These are phyloP conservation scores for Fusarium robinianum DNA, from an alignment of 2,329 filamentous ascomycete species.

Conservation along the genomic window DNA sequence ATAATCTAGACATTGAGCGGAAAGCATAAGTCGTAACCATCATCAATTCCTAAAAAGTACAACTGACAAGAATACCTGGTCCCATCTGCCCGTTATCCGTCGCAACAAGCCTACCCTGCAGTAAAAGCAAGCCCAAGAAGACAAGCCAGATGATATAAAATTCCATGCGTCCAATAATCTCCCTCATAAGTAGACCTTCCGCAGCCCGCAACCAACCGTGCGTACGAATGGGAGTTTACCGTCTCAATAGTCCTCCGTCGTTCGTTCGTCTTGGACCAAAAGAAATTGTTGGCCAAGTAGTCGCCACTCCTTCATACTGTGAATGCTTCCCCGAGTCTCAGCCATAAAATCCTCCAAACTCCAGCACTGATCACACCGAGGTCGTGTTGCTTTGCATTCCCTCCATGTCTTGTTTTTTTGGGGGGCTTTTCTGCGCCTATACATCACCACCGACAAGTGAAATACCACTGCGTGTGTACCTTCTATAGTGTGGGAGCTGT, in stretches of 20 bases:
- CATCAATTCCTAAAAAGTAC: constrained; percentile 21
- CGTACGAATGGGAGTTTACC: too few relatives aligned
- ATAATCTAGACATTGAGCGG: too few relatives aligned
- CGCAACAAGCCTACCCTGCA: not conserved
- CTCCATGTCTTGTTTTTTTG: not conserved
- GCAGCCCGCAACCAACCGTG: too few relatives aligned
- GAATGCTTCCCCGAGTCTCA: constrained; percentile 2
- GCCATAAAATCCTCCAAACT: constrained; percentile 24
- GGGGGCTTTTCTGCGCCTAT: not conserved
- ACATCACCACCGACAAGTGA: not conserved
- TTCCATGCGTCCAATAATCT: too few relatives aligned
- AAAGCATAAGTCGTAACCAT: constrained; percentile 8
- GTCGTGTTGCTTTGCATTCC: not conserved
- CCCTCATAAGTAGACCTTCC: too few relatives aligned
- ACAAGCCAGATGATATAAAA: not conserved
- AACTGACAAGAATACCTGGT: constrained; percentile 18
- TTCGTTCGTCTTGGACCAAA: too few relatives aligned
- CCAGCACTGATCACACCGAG: constrained; percentile 12
- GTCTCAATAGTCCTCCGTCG: too few relatives aligned
- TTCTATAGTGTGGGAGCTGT: constrained; percentile 40
- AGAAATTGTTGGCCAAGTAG: constrained; percentile 2
- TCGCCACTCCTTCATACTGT: not conserved
- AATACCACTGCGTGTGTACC: constrained; percentile 4
- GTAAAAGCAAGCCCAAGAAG: constrained; percentile 3
- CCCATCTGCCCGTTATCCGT: too few relatives aligned